These are phyloP conservation scores for Albifimbria verrucaria DNA, from an alignment of 2,329 filamentous ascomycete species.

Conservation along the genomic window DNA sequence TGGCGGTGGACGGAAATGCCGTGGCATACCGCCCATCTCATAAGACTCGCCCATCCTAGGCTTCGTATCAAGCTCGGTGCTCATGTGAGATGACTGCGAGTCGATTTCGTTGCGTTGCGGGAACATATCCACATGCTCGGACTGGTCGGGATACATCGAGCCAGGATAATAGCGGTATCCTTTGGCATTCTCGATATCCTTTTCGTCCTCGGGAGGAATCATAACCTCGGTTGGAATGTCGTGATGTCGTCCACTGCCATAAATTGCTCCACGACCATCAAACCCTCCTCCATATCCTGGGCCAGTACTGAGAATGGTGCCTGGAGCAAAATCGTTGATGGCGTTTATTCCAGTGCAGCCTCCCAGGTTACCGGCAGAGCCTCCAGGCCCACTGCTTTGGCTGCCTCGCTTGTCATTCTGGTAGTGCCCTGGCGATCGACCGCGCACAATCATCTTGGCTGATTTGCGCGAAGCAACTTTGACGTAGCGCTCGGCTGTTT, in stretches of 20 bases:
- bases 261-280: conserved; percentile 28
- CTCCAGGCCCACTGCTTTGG: conserved; percentile 64
- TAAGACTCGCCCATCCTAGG: conserved; percentile 49
- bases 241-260: conserved; percentile 43
- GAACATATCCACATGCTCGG: conserved; percentile 51
- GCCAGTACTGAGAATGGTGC: conserved; percentile 31
- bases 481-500: conserved; percentile 54
- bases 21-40: conserved; percentile 42
- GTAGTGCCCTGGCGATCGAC: conserved; percentile 78
- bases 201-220: conserved; percentile 49
- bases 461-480: conserved; percentile 72
- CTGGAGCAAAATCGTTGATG: conserved; percentile 24
- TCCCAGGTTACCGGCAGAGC: conserved; percentile 60
- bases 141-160: conserved; percentile 45
- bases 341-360: conserved; percentile 26
- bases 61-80: conserved; percentile 23
- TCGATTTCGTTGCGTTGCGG: conserved; percentile 33
- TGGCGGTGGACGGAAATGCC: conserved; percentile 41
- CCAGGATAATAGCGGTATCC: conserved; percentile 54
- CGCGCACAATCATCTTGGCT: conserved; percentile 82
- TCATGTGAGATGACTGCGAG: conserved; percentile 27
- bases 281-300: conserved; percentile 21
- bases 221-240: conserved; percentile 49
- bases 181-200: conserved; percentile 45
- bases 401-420: conserved; percentile 67